phyloP scores from a whole-genome alignment of 192 early-diverging fungal species.

The Entomortierella lignicola region DNA sequence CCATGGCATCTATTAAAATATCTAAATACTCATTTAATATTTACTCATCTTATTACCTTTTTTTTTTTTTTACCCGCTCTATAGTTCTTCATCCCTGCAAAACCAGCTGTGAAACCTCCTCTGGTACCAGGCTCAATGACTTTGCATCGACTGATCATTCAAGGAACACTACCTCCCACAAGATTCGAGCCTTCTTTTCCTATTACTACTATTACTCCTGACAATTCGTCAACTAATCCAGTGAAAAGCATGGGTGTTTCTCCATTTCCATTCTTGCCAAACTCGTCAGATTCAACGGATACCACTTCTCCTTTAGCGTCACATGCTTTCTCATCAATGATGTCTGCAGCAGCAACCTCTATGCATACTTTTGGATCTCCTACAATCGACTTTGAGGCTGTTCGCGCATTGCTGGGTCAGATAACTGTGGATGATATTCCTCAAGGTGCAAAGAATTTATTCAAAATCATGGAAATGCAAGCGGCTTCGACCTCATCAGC shows the following conservation, averaged over 20 bases:
- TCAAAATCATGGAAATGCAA: constrained; percentile 31
- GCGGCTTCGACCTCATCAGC: background rate
- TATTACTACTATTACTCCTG: too few relatives aligned
- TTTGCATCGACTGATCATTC: constrained; percentile 33
- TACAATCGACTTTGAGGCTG: constrained; percentile 32
- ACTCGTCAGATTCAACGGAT: background rate
- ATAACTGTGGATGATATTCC: constrained; percentile 24
- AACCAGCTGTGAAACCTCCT: background rate
- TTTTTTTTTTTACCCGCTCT: background rate
- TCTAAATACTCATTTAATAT: too few relatives aligned
- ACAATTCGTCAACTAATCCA: background rate
- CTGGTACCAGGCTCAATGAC: constrained; percentile 12
- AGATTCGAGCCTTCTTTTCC: too few relatives aligned
- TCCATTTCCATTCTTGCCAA: background rate
- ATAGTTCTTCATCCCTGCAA: constrained; percentile 40
- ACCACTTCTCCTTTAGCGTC: background rate
- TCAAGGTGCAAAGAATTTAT: constrained; percentile 29
- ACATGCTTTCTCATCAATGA: background rate
- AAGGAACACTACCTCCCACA: constrained; percentile 7
- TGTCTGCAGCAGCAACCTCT: background rate
- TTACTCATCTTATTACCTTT: too few relatives aligned
- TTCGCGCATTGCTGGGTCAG: constrained; percentile 26
- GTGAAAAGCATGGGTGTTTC: too few relatives aligned
- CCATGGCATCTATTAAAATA: too few relatives aligned
- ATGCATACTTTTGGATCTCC: background rate